Evolutionary conservation across 148 eudicot species (phyloP), one percentile per base, ranked within the genome.

Genomic region (Spergularia marina): DNA sequence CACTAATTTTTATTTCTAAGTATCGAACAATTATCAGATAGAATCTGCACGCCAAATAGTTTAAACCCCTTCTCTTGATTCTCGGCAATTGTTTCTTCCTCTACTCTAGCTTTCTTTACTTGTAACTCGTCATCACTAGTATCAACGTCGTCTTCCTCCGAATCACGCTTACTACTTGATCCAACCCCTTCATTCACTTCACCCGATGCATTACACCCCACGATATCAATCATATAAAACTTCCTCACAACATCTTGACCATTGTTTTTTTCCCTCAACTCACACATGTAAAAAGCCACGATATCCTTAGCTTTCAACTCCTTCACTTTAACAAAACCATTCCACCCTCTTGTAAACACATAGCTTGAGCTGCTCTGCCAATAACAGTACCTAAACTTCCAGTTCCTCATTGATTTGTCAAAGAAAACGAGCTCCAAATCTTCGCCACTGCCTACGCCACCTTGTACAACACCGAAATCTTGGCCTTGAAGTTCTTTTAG

Each of bases 281-380:
- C 73, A 53, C 78, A 78, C 18, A 2, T 36, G 51, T 75, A 83
- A 53, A 87, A 87, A 8, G 36, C 56, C 18, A 85, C 84, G 65
- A 57, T 55, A 34, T 85, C 90, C 65, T 83, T 82, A 0, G 76
- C 76, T 47, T 81, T 82, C 58, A 87, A 62, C 0, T 51, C 76
- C 71, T 85, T 87, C 2, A 71, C 90, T 79, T 64, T 87, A 12
- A 85, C 86, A 73, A 87, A 87, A 72, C 73, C 68, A 77, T 79
- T 87, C 90, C 90, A 87, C 13, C 90, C 90, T 71, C 83, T 81
- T 0, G 88, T 87, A 39, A 87, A 85, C 36, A 85, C 88, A 36
- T 12, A 87, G 44, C 90, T 87, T 40, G 85, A 86, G 60, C 90
- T 85, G 63, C 90, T 85, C 52, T 77, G 78, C 90, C 88, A 87